Evolutionary conservation across 495 filamentous ascomycete genomes (phyloP).

Genomic region (Annulohypoxylon nitens): DNA sequence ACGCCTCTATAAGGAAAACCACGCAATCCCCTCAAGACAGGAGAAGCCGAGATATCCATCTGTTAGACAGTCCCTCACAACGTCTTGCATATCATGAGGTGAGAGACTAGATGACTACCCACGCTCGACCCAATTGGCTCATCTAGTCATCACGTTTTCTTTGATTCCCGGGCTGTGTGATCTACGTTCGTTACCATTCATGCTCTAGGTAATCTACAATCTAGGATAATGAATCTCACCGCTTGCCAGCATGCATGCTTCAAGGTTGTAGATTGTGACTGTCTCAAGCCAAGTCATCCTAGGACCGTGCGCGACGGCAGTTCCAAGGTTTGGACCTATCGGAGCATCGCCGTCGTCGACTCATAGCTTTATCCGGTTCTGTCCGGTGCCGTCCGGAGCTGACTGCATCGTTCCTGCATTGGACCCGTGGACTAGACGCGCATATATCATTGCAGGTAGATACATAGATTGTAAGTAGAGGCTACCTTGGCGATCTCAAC

Average conservation of each 20-base stretch:
- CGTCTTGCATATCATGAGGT: background rate
- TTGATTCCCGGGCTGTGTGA: constrained; percentile 6
- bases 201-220: constrained; percentile 1
- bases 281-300: background rate
- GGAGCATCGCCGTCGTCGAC: constrained; percentile 26
- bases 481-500: constrained; percentile 2
- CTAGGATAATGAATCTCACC: constrained; percentile 7
- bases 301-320: constrained; percentile 21
- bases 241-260: background rate
- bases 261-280: constrained; percentile 5
- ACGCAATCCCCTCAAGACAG: background rate
- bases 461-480: constrained; percentile 9
- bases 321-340: constrained; percentile 30
- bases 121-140: background rate
- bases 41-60: background rate
- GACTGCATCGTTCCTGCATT: constrained; percentile 46
- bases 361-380: constrained; percentile 26
- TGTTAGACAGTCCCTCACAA: background rate
- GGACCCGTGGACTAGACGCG: constrained; percentile 6
- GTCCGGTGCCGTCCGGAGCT: constrained; percentile 30
- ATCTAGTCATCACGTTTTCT: background rate
- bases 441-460: constrained; percentile 14
- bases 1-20: background rate
- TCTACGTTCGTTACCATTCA: constrained; percentile 13
- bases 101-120: background rate